Base-by-base conservation (phyloP, 2,329 filamentous ascomycete species). In the Trichoderma koningii region DNA sequence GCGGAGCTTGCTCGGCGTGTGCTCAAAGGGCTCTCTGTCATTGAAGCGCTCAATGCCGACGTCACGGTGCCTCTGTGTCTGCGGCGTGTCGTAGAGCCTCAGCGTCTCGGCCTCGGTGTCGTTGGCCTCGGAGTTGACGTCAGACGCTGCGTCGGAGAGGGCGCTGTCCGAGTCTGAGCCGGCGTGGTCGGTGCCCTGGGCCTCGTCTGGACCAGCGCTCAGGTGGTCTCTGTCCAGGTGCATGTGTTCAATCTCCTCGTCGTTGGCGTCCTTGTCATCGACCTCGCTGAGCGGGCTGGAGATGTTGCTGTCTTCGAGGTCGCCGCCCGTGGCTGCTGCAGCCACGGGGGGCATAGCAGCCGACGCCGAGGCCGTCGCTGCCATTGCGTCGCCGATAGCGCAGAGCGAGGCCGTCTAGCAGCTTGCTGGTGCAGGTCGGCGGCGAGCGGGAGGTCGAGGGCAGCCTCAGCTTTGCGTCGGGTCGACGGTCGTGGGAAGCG, bases 231-330 rank as follows among this genome's bases (percentile, higher is more conserved):
- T 73, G 55, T 76, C 75, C 53, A 82, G 76, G 67, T 80, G 79
- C 76, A 85, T 83, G 67, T 85, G 85, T 61, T 89, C 89, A 68
- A 85, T 82, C 56, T 86, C 86, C 56, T 90, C 89, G 68, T 90
- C 87, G 59, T 91, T 89, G 50, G 82, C 84, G 68, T 91, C 88
- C 72, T 87, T 87, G 72, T 96, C 91, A 73, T 93, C 93, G 64
- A 96, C 91, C 72, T 97, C 94, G 79, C 92, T 97, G 71, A 98
- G 83, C 72, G 93, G 95, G 77, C 94, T 98, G 45, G 93, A 97
- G 61, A 90, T 83, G 75, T 87, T 88, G 75, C 90, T 91, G 72
- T 88, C 87, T 70, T 85, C 84, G 68, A 80, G 79, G 71, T 85
- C 84, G 68, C 79, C 73, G 68, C 71, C 74, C 67, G 69, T 66